A percentile compares a stretch with the other conserved stretches of the same genome.
Conservation (phyloP, 495 filamentous ascomycete genomes). For the Hypoxylon rickii region DNA sequence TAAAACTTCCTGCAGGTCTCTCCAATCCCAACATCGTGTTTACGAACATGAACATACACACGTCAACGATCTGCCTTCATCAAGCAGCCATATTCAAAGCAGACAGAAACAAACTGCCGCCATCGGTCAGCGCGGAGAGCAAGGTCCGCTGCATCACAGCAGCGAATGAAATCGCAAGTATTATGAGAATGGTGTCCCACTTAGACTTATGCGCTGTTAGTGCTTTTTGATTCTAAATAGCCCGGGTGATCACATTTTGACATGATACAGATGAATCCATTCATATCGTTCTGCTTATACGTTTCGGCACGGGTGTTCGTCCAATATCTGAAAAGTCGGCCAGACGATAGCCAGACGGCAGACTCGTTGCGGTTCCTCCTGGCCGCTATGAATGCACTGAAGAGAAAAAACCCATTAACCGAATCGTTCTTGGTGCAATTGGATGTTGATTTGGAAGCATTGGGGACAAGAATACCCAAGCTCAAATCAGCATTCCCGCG, state of each 20-base stretch:
- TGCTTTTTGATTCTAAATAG: slow-evolving; percentile 14
- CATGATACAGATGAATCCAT: slow-evolving; percentile 81
- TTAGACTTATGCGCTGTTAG: slow-evolving; percentile 82
- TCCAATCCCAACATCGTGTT: slow-evolving; percentile 87
- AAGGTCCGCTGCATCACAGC: slow-evolving; percentile 92
- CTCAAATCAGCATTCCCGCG: slow-evolving; percentile 55
- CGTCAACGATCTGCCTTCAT: slow-evolving; percentile 94
- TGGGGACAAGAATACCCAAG: slow-evolving; percentile 58
- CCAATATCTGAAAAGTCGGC: slow-evolving; percentile 87
- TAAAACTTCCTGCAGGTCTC: slow-evolving; percentile 80
- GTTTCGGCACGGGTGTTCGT: slow-evolving; percentile 94
- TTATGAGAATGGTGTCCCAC: slow-evolving; percentile 95
- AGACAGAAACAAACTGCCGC: slow-evolving; percentile 81
- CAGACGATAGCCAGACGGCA: slow-evolving; percentile 79
- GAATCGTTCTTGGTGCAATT: slow-evolving; percentile 95
- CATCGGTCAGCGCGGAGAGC: slow-evolving; percentile 80
- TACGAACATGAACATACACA: slow-evolving; percentile 95
- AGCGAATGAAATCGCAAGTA: slow-evolving; percentile 91
- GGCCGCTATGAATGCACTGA: slow-evolving; percentile 84
- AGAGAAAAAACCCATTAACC: slow-evolving; percentile 85
- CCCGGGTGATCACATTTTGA: slow-evolving; percentile 1
- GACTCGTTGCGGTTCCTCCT: slow-evolving; percentile 89
- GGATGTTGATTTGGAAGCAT: slow-evolving; percentile 84
- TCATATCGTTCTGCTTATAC: slow-evolving; percentile 94
- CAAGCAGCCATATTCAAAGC: slow-evolving; percentile 98